Conservation (phyloP, 192 early-diverging fungal species). For the Hyaloraphidium curvatum region DNA sequence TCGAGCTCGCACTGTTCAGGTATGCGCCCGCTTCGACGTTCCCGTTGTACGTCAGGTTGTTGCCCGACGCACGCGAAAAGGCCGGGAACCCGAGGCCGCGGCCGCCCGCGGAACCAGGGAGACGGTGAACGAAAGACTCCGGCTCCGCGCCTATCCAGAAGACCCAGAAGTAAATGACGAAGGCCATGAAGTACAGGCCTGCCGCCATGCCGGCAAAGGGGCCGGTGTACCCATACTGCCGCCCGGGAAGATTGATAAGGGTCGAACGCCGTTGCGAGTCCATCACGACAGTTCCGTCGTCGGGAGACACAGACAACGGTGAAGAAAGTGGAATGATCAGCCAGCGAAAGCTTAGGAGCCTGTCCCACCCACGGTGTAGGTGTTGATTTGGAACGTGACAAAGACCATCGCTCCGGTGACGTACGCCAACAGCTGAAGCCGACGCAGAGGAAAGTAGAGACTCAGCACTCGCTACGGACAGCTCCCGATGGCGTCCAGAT, state of each 20-base stretch:
- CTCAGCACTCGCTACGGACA: too few relatives aligned
- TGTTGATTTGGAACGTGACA: background rate
- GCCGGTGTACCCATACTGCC: background rate
- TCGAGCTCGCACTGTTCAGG: too few relatives aligned
- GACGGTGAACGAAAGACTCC: background rate
- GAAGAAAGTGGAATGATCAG: too few relatives aligned
- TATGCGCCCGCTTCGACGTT: too few relatives aligned
- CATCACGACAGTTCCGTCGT: too few relatives aligned
- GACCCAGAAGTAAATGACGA: background rate
- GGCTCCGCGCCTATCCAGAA: background rate
- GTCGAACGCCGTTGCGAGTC: background rate
- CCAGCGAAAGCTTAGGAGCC: too few relatives aligned
- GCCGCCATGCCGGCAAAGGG: background rate
- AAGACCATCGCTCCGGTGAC: background rate
- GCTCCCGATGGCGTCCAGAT: too few relatives aligned
- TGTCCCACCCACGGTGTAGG: background rate
- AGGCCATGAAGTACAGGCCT: slow-evolving; percentile 1
- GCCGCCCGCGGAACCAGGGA: background rate
- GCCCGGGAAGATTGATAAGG: background rate
- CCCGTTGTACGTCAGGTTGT: too few relatives aligned
- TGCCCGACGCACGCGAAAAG: background rate
- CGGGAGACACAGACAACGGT: too few relatives aligned
- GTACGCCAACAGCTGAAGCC: background rate
- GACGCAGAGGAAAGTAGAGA: too few relatives aligned
- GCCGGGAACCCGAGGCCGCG: background rate